Base-by-base conservation (phyloP, 1,139 yeast genomes). In the Hansenula lynferdii region DNA sequence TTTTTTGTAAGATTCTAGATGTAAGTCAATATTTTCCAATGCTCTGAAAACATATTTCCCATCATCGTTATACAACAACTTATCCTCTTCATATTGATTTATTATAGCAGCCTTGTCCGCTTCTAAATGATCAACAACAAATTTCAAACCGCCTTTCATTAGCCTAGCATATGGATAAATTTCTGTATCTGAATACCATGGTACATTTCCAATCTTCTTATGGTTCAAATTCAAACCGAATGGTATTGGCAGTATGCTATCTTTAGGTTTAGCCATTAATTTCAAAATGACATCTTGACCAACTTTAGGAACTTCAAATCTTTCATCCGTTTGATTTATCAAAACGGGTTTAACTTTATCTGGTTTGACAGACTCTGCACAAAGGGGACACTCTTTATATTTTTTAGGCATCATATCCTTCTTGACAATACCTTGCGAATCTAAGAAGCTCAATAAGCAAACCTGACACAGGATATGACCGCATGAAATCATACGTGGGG, bases 401-500 rank as follows among this genome's bases (percentile, higher is more conserved):
- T 70, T 77, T 45, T 72, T 76, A 33, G 67, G 67, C 36, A 43
- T 44, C 9, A 42, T 42, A 20, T 54, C 54, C 26, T 58, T 59
- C 38, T 56, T 57, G 18, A 45, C 45, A 8, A 49, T 70, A 2
- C 72, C 63, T 19, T 77, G 78, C 17, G 83, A 75, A 30, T 77
- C 85, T 39, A 87, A 64, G 53, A 85, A 75, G 28, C 90, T 75
- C 38, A 87, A 60, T 28, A 90, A 62, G 57, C 99, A 94, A 22
- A 89, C 79, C 40, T 79, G 71, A 57, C 99, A 94, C 54, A 92
- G 75, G 12, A 89, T 73, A 57, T 94, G 99, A 4, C 99, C 98
- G 64, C 99, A 94, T 15, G 80, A 74, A 24, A 89, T 78, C 97
- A 94, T 94, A 40, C 97, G 68, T 2, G 98, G 97, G 0, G 97